A percentile compares a stretch with the other conserved stretches of the same genome.
Conservation (phyloP, 2,329 filamentous ascomycete species). For the Trichophyton rubrum region DNA sequence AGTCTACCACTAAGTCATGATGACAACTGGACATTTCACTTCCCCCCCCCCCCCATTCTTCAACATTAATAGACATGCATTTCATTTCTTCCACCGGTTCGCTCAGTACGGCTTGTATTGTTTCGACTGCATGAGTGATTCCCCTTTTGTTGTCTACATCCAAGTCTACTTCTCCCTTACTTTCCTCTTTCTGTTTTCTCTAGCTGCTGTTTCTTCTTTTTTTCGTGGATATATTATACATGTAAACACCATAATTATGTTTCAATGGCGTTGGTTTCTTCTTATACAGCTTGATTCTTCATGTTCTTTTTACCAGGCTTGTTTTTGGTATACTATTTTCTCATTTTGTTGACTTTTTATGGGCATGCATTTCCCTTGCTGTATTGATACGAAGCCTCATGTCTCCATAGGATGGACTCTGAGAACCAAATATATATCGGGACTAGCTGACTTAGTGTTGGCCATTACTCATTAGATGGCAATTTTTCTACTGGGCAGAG, state of each 20-base stretch:
- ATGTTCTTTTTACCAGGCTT: neutral
- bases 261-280: conserved; percentile 12
- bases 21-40: neutral
- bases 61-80: neutral
- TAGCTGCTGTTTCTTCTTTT: neutral
- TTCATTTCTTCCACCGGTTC: neutral
- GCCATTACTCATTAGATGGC: too few species aligned
- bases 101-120: neutral
- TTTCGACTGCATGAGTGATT: conserved; percentile 2
- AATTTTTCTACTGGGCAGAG: too few species aligned
- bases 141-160: neutral
- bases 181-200: neutral
- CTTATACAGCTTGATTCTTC: conserved; percentile 4
- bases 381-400: neutral
- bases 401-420: neutral
- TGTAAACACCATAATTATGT: neutral
- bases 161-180: neutral
- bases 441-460: too few species aligned
- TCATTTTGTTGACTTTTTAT: neutral
- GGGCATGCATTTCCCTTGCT: neutral
- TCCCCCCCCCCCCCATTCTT: neutral
- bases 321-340: neutral
- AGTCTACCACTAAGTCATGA: neutral
- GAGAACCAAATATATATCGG: too few species aligned
- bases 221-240: neutral